Percentiles rank a stretch among this genome's conserved stretches.
These are phyloP conservation scores for Nymphaea colorata DNA, from an alignment of 164 flowering plant species.

Conservation along the genomic window DNA sequence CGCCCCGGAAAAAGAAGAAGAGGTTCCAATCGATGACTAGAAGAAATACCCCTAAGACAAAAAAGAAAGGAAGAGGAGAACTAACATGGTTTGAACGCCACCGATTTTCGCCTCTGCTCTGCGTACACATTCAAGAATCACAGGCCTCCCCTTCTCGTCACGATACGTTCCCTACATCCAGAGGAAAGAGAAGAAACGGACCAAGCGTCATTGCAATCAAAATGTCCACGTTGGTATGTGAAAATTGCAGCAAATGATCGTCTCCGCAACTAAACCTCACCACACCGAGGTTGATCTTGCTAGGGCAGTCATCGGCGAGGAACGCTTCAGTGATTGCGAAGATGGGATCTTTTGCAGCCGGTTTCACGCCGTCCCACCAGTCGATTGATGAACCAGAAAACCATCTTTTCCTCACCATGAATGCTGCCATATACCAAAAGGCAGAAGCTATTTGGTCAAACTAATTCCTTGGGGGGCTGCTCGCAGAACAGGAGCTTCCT, in stretches of 20 bases:
- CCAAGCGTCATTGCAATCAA: neutral
- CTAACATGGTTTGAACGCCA: slow-evolving; percentile 20
- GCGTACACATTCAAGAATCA: slow-evolving; percentile 28
- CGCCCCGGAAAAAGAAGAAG: too few species aligned
- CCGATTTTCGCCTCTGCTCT: slow-evolving; percentile 21
- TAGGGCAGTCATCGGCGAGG: slow-evolving; percentile 20
- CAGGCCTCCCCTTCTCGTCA: slow-evolving; percentile 27
- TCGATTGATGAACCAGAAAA: slow-evolving; percentile 10
- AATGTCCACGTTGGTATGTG: too few species aligned
- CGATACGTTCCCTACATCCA: slow-evolving; percentile 22
- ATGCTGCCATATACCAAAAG: neutral
- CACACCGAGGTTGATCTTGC: slow-evolving; percentile 35
- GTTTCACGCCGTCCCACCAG: slow-evolving; percentile 24
- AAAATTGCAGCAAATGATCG: neutral
- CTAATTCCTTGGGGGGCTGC: too few species aligned
- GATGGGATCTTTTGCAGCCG: slow-evolving; percentile 27
- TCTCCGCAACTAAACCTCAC: slow-evolving; percentile 4
- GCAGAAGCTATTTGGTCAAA: too few species aligned
- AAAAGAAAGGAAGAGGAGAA: neutral
- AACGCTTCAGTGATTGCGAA: slow-evolving; percentile 27
- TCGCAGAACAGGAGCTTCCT: too few species aligned
- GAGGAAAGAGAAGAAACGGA: neutral
- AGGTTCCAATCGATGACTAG: too few species aligned
- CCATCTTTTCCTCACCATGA: slow-evolving; percentile 4
- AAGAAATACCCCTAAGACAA: too few species aligned